Percentiles rank a stretch among this genome's conserved stretches.
Evolutionary conservation across 192 early-diverging fungal species (phyloP).

Genomic region (Umbelopsis sp.): DNA sequence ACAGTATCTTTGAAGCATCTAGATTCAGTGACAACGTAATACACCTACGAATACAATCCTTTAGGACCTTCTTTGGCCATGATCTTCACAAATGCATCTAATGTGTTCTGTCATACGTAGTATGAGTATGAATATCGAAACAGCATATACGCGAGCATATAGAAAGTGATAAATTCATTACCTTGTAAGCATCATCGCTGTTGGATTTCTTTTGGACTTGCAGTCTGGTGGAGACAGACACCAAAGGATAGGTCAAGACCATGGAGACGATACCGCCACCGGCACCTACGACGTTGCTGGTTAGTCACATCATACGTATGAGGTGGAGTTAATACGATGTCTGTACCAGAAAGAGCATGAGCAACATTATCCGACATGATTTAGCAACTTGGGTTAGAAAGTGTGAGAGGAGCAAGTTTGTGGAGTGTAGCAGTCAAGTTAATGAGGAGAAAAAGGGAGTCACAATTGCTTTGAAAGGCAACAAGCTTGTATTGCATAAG

Average conservation of each 20-base stretch:
- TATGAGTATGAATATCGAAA: neutral
- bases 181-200: slow-evolving; percentile 65
- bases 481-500: neutral
- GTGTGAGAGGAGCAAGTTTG: slow-evolving; percentile 8
- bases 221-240: slow-evolving; percentile 77
- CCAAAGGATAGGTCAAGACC: slow-evolving; percentile 92
- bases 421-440: slow-evolving; percentile 25
- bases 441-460: slow-evolving; percentile 25
- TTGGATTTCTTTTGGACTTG: slow-evolving; percentile 73
- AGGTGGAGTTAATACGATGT: neutral
- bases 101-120: slow-evolving; percentile 44
- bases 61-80: slow-evolving; percentile 83
- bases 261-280: slow-evolving; percentile 91
- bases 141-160: neutral
- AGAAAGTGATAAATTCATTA: slow-evolving; percentile 19
- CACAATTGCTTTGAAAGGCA: slow-evolving; percentile 3
- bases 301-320: too few relatives aligned
- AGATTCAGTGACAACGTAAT: neutral
- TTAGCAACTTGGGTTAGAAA: slow-evolving; percentile 15
- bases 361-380: slow-evolving; percentile 82
- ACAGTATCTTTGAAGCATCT: neutral
- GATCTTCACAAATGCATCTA: slow-evolving; percentile 87
- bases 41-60: slow-evolving; percentile 86
- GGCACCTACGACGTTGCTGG: slow-evolving; percentile 54
- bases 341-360: slow-evolving; percentile 72